Percentiles rank a stretch among this genome's conserved stretches.
These are phyloP conservation scores for Globisporangium paddicum DNA, from an alignment of 352 stramenopile genomes.

Conservation along the genomic window DNA sequence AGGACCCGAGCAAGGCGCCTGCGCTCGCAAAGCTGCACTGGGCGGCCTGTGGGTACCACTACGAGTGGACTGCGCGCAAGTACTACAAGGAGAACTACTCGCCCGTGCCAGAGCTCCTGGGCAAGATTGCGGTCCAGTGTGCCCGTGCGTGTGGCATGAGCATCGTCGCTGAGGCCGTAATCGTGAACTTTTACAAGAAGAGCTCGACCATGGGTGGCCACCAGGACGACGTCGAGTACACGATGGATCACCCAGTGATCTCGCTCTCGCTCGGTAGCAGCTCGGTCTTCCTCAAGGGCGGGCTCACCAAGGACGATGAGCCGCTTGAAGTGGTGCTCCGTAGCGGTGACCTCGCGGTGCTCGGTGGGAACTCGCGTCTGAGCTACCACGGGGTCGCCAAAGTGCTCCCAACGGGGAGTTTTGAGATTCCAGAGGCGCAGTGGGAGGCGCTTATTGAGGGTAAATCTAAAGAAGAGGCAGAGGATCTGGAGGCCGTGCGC, in stretches of 20 bases:
- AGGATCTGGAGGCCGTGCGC: slow-evolving; percentile 38
- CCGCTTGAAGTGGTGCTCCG: slow-evolving; percentile 60
- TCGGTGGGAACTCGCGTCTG: slow-evolving; percentile 52
- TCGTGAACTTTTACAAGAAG: slow-evolving; percentile 83
- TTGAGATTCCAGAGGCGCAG: slow-evolving; percentile 23
- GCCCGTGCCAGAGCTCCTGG: slow-evolving; percentile 37
- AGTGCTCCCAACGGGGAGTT: slow-evolving; percentile 37
- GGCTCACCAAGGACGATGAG: slow-evolving; percentile 48
- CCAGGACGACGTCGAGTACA: slow-evolving; percentile 81
- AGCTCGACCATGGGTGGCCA: slow-evolving; percentile 78
- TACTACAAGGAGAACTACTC: slow-evolving; percentile 60
- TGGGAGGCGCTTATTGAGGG: slow-evolving; percentile 17
- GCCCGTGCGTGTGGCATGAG: slow-evolving; percentile 51
- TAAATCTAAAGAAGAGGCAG: slow-evolving; percentile 8
- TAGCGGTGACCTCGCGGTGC: slow-evolving; percentile 65
- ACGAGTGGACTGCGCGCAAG: slow-evolving; percentile 75
- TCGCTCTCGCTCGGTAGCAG: slow-evolving; percentile 68
- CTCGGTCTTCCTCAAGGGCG: slow-evolving; percentile 77
- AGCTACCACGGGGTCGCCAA: slow-evolving; percentile 72
- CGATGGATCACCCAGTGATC: slow-evolving; percentile 77
- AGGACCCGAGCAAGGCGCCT: slow-evolving; percentile 32
- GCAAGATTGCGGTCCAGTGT: slow-evolving; percentile 32
- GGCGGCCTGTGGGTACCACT: slow-evolving; percentile 70
- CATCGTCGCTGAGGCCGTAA: slow-evolving; percentile 59
- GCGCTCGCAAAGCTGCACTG: slow-evolving; percentile 67